Conservation (phyloP, 2,329 filamentous ascomycete genomes). For the Penicillium sp. region DNA sequence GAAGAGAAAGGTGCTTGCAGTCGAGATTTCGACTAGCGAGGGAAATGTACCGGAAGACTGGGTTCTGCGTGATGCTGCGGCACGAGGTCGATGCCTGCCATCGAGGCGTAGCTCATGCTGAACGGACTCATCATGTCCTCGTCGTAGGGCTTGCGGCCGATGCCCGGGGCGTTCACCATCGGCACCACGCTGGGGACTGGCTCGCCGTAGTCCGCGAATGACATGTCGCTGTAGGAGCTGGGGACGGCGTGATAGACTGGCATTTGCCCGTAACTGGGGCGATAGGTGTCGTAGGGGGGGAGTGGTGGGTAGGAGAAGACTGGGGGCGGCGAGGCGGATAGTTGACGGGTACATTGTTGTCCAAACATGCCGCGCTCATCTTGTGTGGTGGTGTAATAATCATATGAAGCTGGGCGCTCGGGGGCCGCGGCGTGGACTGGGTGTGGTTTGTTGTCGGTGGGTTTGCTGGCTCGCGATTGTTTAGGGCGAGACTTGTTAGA, state of each 20-base stretch:
- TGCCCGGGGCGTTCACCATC: constrained; percentile 39
- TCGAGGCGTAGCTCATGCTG: constrained; percentile 61
- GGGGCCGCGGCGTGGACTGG: constrained; percentile 19
- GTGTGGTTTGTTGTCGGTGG: constrained; percentile 27
- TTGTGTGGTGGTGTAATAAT: constrained; percentile 29
- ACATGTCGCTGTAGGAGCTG: constrained; percentile 34
- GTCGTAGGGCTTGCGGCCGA: constrained; percentile 57
- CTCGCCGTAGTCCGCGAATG: constrained; percentile 42
- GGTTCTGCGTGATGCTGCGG: constrained; percentile 38
- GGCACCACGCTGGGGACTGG: constrained; percentile 48
- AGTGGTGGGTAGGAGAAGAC: constrained; percentile 57
- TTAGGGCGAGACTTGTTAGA: constrained; percentile 30
- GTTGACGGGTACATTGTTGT: constrained; percentile 59
- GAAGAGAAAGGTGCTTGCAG: neutral
- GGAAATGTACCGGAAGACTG: constrained; percentile 48
- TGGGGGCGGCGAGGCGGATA: constrained; percentile 60
- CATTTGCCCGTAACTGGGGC: constrained; percentile 37
- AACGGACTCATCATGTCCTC: constrained; percentile 61
- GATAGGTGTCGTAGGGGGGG: constrained; percentile 47
- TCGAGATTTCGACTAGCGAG: constrained; percentile 21
- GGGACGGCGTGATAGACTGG: constrained; percentile 38
- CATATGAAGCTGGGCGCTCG: constrained; percentile 38
- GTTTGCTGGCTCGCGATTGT: constrained; percentile 27
- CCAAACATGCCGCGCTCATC: constrained; percentile 60
- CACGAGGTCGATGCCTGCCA: constrained; percentile 57